Evolutionary conservation across 2,329 filamentous ascomycete species (phyloP).

Genomic region (Penicillium sp.): DNA sequence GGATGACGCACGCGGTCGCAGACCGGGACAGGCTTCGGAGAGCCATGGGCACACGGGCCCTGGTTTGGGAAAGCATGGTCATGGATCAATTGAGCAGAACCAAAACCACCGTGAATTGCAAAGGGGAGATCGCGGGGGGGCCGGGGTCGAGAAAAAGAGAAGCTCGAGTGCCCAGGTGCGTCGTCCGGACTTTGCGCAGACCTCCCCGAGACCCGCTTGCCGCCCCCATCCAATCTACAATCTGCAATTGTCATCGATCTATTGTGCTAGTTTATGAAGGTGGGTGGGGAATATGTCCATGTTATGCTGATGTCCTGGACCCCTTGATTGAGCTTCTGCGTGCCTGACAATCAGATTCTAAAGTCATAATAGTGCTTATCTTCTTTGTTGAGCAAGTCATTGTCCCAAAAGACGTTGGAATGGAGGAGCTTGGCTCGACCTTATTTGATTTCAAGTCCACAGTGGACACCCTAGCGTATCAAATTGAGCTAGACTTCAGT

Average conservation of each 20-base stretch:
- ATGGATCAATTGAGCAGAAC: slow-evolving; percentile 5
- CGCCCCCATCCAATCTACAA: slow-evolving; percentile 4
- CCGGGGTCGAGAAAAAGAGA: slow-evolving; percentile 17
- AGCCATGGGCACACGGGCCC: slow-evolving; percentile 27
- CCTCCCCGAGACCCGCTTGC: slow-evolving; percentile 8
- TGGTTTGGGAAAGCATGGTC: slow-evolving; percentile 24
- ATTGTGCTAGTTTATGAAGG: background rate
- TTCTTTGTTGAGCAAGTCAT: too few species aligned
- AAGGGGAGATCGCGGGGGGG: slow-evolving; percentile 15
- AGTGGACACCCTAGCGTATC: too few species aligned
- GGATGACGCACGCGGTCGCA: slow-evolving; percentile 15
- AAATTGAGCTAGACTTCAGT: too few species aligned
- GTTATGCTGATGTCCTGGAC: too few species aligned
- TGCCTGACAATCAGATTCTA: too few species aligned
- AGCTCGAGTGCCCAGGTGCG: slow-evolving; percentile 6
- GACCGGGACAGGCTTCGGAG: slow-evolving; percentile 25
- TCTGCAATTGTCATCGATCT: background rate
- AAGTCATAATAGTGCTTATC: too few species aligned
- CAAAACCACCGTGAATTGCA: slow-evolving; percentile 12
- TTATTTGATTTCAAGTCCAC: too few species aligned
- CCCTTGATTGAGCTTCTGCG: too few species aligned
- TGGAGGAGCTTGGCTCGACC: too few species aligned
- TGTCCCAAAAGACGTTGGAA: too few species aligned
- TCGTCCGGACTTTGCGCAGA: too few species aligned
- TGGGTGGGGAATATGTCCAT: too few species aligned